Evolutionary conservation across 2,329 filamentous ascomycete species (phyloP), one percentile per base, ranked within the genome.

Genomic region (Atkinsonella hypoxylon): DNA sequence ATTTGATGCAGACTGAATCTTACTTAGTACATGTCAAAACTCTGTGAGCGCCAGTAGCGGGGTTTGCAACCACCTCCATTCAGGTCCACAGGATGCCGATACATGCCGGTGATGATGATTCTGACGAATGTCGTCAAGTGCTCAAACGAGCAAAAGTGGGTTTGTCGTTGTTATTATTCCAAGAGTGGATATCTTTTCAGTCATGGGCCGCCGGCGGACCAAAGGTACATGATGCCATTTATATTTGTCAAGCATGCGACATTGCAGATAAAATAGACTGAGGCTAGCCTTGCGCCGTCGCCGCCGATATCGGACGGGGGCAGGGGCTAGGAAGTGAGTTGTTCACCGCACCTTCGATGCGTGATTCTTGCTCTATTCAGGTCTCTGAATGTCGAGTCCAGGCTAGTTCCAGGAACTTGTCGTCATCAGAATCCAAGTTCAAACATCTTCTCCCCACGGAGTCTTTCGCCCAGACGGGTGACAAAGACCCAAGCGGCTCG

Each of bases 401-500:
- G 41, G 6, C 34, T 36, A 36, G 34, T 10, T 36, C 15, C 34
- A 36, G 34, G 34, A 15, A 36, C 40, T 34, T 10, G 41, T 34
- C 8, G 39, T n/a, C 30, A n/a, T 31, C 54, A 20, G 22, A 51
- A 51, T 13, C 42, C 46, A 11, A 51, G 18, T 15, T 51, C 49
- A 47, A 51, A 45, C 45, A 53, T 43, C 39, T 47, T 45, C 15
- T 64, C 63, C 17, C 61, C 60, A 6, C 52, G 53, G 13, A 69
- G 57, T 44, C 66, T 62, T 45, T 66, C 61, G 31, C 65, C 65
- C 7, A 70, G 55, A 26, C 63, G 62, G 43, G 62, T 62, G 47
- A 68, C 62, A 54, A 70, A 69, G 49, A 63, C 61, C 67, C 67
- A 70, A 1, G 67, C 63, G 12, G 66, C 66, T 13, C 58, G 61